Conservation (phyloP, 305 asterid genomes). For the Andrographis paniculata region DNA sequence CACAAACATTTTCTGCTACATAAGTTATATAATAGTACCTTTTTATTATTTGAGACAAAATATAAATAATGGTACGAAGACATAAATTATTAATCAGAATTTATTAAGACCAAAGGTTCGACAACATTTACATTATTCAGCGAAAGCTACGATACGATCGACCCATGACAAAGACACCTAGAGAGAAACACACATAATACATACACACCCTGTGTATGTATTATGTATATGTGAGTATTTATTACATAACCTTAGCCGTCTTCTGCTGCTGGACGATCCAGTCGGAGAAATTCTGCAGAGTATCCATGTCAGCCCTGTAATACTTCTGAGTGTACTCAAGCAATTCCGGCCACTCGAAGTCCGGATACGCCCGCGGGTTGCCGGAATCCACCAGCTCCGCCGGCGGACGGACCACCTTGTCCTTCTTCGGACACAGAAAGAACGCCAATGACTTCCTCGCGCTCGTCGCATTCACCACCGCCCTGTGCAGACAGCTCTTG, state of each 20-base stretch:
- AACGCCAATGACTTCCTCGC: constrained; percentile 59
- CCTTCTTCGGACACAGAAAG: constrained; percentile 46
- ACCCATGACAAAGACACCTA: too few species aligned
- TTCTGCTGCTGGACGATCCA: constrained; percentile 22
- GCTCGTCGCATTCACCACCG: constrained; percentile 46
- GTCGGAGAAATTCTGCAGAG: constrained; percentile 24
- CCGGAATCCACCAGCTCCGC: constrained; percentile 54
- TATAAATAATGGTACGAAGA: too few species aligned
- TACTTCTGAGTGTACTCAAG: constrained; percentile 71
- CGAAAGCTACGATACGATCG: too few species aligned
- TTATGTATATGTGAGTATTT: too few species aligned
- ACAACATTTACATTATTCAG: too few species aligned
- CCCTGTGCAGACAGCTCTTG: constrained; percentile 60
- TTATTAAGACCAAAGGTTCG: too few species aligned
- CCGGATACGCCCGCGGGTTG: constrained; percentile 66
- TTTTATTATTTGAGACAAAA: too few species aligned
- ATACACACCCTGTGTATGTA: too few species aligned
- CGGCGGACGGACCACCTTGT: constrained; percentile 60
- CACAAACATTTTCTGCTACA: too few species aligned
- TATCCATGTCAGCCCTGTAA: constrained; percentile 37
- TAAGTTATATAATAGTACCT: too few species aligned
- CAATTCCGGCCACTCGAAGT: constrained; percentile 63
- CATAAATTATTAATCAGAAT: too few species aligned
- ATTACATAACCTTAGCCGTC: constrained; percentile 2
- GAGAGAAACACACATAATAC: too few species aligned